Percentiles rank a stretch among this genome's conserved stretches.
Evolutionary conservation across 2,329 filamentous ascomycete genomes (phyloP).

Genomic region (Pseudofabraea citricarpa): DNA sequence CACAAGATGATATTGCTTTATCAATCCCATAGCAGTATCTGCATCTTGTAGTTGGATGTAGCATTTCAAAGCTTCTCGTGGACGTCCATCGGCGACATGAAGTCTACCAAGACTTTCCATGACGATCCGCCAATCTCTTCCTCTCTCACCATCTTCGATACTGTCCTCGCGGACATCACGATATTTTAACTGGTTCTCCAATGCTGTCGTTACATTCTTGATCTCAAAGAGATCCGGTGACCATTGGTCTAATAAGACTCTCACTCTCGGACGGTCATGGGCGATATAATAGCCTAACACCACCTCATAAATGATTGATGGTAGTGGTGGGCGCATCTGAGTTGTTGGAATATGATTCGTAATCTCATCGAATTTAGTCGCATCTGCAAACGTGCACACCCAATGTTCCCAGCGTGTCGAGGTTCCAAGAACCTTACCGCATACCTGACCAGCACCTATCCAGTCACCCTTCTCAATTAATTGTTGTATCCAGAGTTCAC

Average conservation of each 20-base stretch:
- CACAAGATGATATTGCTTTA: slow-evolving; percentile 83
- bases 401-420: slow-evolving; percentile 89
- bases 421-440: slow-evolving; percentile 75
- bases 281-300: slow-evolving; percentile 86
- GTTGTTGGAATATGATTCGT: slow-evolving; percentile 75
- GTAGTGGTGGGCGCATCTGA: slow-evolving; percentile 72
- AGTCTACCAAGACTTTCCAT: slow-evolving; percentile 80
- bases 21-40: slow-evolving; percentile 80
- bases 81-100: slow-evolving; percentile 74
- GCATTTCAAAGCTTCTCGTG: slow-evolving; percentile 78
- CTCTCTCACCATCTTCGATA: slow-evolving; percentile 66
- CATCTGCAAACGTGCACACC: slow-evolving; percentile 87
- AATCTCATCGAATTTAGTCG: slow-evolving; percentile 85
- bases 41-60: slow-evolving; percentile 91
- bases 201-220: slow-evolving; percentile 66
- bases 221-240: slow-evolving; percentile 79
- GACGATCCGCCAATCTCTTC: slow-evolving; percentile 84
- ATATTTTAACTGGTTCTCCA: slow-evolving; percentile 78
- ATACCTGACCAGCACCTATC: slow-evolving; percentile 71
- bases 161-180: slow-evolving; percentile 72
- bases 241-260: slow-evolving; percentile 78
- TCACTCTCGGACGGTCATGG: slow-evolving; percentile 69
- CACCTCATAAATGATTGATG: slow-evolving; percentile 80
- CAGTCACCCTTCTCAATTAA: slow-evolving; percentile 72
- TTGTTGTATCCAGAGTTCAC: slow-evolving; percentile 89